Evolutionary conservation across 176 grass and related monocot species (phyloP).

Genomic region (Musa schizocarpa): DNA sequence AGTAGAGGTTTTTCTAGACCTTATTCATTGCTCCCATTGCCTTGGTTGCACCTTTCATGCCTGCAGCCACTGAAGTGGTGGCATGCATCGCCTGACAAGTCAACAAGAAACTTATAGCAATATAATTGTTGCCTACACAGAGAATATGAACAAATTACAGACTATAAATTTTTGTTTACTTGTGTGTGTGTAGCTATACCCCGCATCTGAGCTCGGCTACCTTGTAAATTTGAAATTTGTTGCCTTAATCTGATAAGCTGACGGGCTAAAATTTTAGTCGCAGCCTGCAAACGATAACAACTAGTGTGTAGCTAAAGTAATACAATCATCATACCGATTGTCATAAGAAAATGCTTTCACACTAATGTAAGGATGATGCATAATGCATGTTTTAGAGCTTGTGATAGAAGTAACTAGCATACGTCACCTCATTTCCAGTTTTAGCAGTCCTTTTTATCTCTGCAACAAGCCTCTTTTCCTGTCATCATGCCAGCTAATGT

Average conservation of each 20-base stretch:
- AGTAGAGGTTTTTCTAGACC: conserved; percentile 28
- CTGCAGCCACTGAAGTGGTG: conserved; percentile 78
- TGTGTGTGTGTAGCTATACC: conserved; percentile 86
- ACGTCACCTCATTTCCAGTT: conserved; percentile 87
- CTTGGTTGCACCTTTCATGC: conserved; percentile 81
- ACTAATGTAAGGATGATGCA: background rate
- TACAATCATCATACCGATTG: background rate
- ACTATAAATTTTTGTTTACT: conserved; percentile 31
- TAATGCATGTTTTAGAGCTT: background rate
- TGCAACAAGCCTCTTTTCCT: conserved; percentile 87
- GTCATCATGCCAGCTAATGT: conserved; percentile 18
- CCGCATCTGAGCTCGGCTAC: conserved; percentile 76
- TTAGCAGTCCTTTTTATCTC: conserved; percentile 98
- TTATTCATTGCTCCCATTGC: conserved; percentile 90
- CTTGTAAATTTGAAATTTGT: conserved; percentile 89
- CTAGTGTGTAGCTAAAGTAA: background rate
- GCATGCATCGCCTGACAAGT: conserved; percentile 73
- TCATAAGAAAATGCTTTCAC: conserved; percentile 7
- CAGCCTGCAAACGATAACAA: conserved; percentile 45
- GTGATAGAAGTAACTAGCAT: conserved; percentile 20
- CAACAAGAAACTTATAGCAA: conserved; percentile 3
- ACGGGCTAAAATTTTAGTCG: conserved; percentile 72
- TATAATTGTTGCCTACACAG: conserved; percentile 18
- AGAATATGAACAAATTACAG: conserved; percentile 15
- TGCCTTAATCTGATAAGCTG: conserved; percentile 92